Percentiles rank a stretch among this genome's conserved stretches.
These are phyloP conservation scores for Glycine latifolia DNA, from an alignment of 306 rosid species.

Conservation along the genomic window DNA sequence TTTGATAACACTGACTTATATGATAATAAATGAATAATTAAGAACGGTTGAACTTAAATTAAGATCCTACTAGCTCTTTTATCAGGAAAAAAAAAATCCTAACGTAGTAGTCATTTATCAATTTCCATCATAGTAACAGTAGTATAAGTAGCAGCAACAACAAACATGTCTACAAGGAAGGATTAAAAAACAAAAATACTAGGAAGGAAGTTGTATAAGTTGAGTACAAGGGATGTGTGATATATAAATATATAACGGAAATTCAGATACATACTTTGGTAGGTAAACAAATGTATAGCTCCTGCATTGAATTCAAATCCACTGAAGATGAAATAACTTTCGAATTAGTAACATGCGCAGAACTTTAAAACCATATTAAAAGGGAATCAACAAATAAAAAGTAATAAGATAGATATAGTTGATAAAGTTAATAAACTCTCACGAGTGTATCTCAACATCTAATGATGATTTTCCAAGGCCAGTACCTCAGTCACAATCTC, in stretches of 20 bases:
- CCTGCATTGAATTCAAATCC: constrained; percentile 64
- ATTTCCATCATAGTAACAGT: background rate
- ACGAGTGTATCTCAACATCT: background rate
- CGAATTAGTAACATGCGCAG: constrained; percentile 19
- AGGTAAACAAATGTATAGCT: constrained; percentile 72
- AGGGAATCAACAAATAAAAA: constrained; percentile 1
- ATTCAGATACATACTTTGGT: constrained; percentile 59
- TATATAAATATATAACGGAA: background rate
- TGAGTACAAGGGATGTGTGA: background rate
- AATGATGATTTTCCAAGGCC: constrained; percentile 22
- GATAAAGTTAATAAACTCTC: background rate
- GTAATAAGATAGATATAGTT: background rate
- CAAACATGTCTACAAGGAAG: background rate
- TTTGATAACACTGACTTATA: background rate
- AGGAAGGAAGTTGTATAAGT: background rate
- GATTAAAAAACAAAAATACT: background rate
- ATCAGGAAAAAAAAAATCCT: background rate
- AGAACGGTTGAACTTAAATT: background rate
- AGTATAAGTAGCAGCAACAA: background rate
- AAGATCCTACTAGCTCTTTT: background rate
- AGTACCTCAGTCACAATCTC: constrained; percentile 1
- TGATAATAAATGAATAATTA: background rate
- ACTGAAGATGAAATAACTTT: constrained; percentile 50
- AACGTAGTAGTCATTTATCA: background rate
- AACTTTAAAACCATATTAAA: background rate